These are phyloP conservation scores for Colletotrichum brevisporum DNA, from an alignment of 2,329 filamentous ascomycete species.

Conservation along the genomic window DNA sequence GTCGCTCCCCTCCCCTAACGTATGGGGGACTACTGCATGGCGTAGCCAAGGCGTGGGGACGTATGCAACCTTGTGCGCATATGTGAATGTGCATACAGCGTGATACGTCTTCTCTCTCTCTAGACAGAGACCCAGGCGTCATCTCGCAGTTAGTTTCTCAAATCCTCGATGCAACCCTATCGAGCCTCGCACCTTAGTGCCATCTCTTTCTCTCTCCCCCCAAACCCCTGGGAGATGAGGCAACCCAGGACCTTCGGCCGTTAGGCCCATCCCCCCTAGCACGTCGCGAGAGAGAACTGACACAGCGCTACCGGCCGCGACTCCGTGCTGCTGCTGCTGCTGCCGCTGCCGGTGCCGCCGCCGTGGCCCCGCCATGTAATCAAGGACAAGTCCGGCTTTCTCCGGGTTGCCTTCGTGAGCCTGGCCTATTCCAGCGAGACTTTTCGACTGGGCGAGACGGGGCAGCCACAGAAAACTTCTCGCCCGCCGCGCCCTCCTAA, in stretches of 20 bases:
- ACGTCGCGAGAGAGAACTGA: neutral
- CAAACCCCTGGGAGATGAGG: constrained; percentile 6
- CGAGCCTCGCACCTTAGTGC: constrained; percentile 21
- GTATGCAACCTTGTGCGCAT: too few relatives aligned
- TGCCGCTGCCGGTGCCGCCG: too few relatives aligned
- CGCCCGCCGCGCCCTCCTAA: neutral
- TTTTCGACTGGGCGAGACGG: neutral
- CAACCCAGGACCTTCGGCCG: constrained; percentile 24
- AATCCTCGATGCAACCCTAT: constrained; percentile 24
- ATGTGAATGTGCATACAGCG: neutral
- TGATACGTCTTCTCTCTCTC: constrained; percentile 6
- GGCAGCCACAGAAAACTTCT: neutral
- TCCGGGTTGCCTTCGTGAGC: constrained; percentile 5
- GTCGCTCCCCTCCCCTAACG: neutral
- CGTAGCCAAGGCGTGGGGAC: too few relatives aligned
- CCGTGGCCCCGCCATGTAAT: neutral
- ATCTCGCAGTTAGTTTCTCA: constrained; percentile 18
- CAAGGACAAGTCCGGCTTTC: neutral
- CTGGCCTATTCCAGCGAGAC: neutral
- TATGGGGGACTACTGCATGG: too few relatives aligned
- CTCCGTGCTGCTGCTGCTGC: constrained; percentile 4
- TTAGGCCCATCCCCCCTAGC: constrained; percentile 6
- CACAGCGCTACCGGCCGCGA: constrained; percentile 20
- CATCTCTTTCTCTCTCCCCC: constrained; percentile 7
- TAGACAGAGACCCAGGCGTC: neutral